A percentile compares a stretch with the other conserved stretches of the same genome.
Conservation (phyloP, 2,329 filamentous ascomycete species). For the Fusarium pininemorale region DNA sequence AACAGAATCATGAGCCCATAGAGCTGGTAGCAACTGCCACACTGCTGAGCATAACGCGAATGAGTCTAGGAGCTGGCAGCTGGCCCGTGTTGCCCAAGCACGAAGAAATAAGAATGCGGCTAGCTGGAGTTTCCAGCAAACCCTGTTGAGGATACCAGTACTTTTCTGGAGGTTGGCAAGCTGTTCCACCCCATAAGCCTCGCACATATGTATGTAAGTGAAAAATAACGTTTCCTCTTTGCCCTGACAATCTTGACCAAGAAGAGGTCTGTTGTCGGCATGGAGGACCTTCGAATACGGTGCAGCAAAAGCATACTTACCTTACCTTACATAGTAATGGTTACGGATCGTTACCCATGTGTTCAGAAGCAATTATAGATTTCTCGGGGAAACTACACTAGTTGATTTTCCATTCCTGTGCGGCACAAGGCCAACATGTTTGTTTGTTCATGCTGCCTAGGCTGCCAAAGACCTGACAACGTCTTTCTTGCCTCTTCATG, state of each 20-base stretch:
- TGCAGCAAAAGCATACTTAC: background rate
- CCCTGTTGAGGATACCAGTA: constrained; percentile 9
- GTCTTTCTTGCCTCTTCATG: constrained; percentile 10
- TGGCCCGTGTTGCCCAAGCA: background rate
- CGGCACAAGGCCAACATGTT: constrained; percentile 5
- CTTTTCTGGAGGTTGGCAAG: background rate
- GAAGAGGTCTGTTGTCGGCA: background rate
- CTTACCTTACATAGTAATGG: background rate
- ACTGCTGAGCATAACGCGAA: background rate
- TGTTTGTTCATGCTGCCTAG: constrained; percentile 15
- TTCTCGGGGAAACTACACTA: constrained; percentile 45
- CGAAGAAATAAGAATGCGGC: constrained; percentile 15
- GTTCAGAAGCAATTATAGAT: constrained; percentile 47
- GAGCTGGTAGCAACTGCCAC: background rate
- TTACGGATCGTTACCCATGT: constrained; percentile 25
- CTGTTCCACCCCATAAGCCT: constrained; percentile 1
- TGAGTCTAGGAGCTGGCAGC: background rate
- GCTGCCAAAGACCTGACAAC: background rate
- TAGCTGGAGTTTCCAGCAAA: background rate
- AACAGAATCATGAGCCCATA: background rate
- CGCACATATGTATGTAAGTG: background rate
- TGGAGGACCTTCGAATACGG: background rate
- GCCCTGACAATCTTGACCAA: constrained; percentile 8
- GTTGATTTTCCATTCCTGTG: constrained; percentile 25
- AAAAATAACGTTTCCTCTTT: constrained; percentile 9